Evolutionary conservation across 768 basidiomycete genomes (phyloP), one percentile per base, ranked within the genome.

Genomic region (Leccinum rimulosum): DNA sequence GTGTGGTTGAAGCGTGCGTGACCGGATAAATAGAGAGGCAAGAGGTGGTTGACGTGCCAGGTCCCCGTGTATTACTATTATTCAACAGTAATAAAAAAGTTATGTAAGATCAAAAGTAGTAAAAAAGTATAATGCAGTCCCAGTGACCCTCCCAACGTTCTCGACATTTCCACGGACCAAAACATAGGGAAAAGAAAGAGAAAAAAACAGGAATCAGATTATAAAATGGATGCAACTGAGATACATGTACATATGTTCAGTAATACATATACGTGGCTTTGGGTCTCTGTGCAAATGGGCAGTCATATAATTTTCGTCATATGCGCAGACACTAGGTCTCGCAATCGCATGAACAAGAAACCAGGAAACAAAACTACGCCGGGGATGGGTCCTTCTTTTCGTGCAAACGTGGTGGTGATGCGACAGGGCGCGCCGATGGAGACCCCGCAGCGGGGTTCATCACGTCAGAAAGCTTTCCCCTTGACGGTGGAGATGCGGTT

Each of bases 401-500:
- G 28, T 73, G 72, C 31, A 69, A 56, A n/a, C 72, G 80, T 19
- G 81, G 74, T 15, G 86, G 84, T 19, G 83, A 84, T n/a, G 83
- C 77, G 10, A 81, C 77, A 56, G 79, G 77, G 66, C 86, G 84
- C 11, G 75, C 67, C 7, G 76, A 75, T 19, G 85, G 81, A 55
- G 84, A 82, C 54, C 82, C 77, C 45, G 80, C 78, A 61, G 73
- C 68, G 17, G 77, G 70, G 60, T 81, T 78, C 66, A 81, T 79
- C 54, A 81, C 77, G 36, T 84, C 83, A 47, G 77, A 75, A 66
- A 82, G 68, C 71, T 86, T 86, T 43, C 76, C 71, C 60, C 84
- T 80, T 55, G 82, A 76, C 15, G 82, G 76, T 6, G 84, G 79
- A 6, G 85, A 80, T 0, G 56, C 4, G 12, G 85, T 82, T 30